Base-by-base conservation (phyloP, 148 eudicot species). In the Camellia japonica region DNA sequence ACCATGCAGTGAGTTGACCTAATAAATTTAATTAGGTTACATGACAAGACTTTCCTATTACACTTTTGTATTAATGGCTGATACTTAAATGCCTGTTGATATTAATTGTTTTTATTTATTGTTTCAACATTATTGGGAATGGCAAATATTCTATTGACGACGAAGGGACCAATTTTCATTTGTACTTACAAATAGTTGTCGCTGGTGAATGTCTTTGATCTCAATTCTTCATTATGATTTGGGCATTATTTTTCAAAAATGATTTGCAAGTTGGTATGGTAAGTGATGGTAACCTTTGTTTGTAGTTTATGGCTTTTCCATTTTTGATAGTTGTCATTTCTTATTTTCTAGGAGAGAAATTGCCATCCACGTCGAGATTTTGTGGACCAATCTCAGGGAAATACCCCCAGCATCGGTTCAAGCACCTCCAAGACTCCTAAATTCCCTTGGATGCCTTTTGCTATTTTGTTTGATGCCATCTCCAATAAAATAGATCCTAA, bases 361-460 rank as follows among this genome's bases (percentile, higher is more conserved):
- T 49, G 52, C 52, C 52, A 62, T 71, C 76, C 61, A 3, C 42
- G 14, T 61, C 58, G 59, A 58, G 79, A 41, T 19, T 44, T 69
- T 61, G 43, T 6, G 46, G 30, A 61, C 42, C 72, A 58, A 19
- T 81, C 42, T 49, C 67, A 9, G 76, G 73, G 73, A 67, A 78
- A 59, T n/a, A 64, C 75, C 62, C 74, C 68, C 54, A 75, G 58
- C 54, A 61, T 59, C 65, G 83, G 84, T 72, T 85, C 82, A 20
- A 73, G 76, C 55, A 38, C 81, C 68, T 78, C 80, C 62, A 70
- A 71, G 82, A 65, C 55, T 64, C 87, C 87, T 38, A 82, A 72
- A 69, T 82, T 83, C 60, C 87, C 87, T 18, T 85, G 83, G 82
- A 82, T 85, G 87, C 87, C 87, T 15, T 85, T 85, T n/a, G n/a